Conservation (phyloP, 2,329 filamentous ascomycete species). For the Arthrobotrys pseudoclavata region DNA sequence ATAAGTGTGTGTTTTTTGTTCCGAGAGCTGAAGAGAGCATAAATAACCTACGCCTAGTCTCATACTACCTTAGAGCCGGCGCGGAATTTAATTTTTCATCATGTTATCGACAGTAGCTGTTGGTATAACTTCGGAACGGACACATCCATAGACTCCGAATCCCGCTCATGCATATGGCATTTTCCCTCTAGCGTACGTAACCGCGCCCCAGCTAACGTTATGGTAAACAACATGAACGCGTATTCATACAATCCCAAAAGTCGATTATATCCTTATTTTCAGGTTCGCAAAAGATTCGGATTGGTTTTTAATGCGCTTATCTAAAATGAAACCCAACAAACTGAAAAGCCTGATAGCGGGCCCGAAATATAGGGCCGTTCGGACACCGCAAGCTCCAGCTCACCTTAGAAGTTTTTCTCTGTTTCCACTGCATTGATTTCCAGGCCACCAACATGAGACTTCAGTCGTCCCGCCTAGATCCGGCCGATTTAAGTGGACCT, state of each 20-base stretch:
- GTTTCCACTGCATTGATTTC: background rate
- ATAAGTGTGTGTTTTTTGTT: too few relatives aligned
- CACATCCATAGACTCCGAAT: too few relatives aligned
- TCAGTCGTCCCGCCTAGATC: background rate
- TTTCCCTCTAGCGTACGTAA: constrained; percentile 12
- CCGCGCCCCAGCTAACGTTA: constrained; percentile 8
- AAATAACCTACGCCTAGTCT: too few relatives aligned
- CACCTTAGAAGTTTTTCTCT: background rate
- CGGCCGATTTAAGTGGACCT: background rate
- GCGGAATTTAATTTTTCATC: background rate
- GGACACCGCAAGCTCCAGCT: background rate
- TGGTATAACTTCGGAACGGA: background rate
- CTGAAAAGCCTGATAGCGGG: constrained; percentile 3
- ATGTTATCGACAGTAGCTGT: background rate
- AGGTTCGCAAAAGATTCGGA: background rate
- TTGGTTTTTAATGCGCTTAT: background rate
- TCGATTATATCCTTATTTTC: constrained; percentile 5
- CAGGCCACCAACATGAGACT: constrained; percentile 9
- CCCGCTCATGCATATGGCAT: background rate
- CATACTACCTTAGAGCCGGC: too few relatives aligned
- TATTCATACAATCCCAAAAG: constrained; percentile 7
- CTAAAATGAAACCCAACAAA: background rate
- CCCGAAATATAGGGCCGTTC: constrained; percentile 33
- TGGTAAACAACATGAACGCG: constrained; percentile 13
- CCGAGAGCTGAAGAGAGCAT: too few relatives aligned